Base-by-base conservation (phyloP, 202 grass and related monocot genomes). In the Bolboschoenoplectus hybrid region DNA sequence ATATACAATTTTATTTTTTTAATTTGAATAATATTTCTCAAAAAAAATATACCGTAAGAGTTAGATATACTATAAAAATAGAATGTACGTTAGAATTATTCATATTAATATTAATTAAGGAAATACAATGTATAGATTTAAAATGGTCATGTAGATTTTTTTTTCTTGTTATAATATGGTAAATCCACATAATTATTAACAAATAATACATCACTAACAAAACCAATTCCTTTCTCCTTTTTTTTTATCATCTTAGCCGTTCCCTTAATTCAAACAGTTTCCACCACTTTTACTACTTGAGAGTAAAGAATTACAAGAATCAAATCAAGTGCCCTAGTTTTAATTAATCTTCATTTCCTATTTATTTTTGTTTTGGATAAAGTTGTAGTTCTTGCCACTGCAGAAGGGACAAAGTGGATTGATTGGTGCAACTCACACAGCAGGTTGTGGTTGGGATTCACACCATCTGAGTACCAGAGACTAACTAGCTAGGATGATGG, bases 401-500 rank as follows among this genome's bases (percentile, higher is more conserved):
- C 41, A 13, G 13, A 43, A 80, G 75, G 43, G 75, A 80, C 53
- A 80, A 60, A 58, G 53, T 80, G 53, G 53, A 80, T 60, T 80
- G 75, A 60, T 80, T 80, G 75, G 53, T 57, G 51, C 14, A 58
- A 79, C 52, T 79, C 75, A 58, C 19, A 19, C 53, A n/a, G 26
- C 26, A 0, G 26, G 26, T 26, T 26, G 26, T 26, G 36, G 52
- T 80, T 80, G 75, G 75, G 75, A 80, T 80, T 60, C 75, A 80
- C 75, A 80, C 36, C 53, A 26, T 16, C 75, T 80, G 53, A 60
- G 35, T 20, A 41, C 14, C 61, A 80, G 74, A 50, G 14, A 10
- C 43, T 46, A 52, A 3, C 11, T 34, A 56, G 73, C 49, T 55
- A 77, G 26, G 10, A 52, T 67, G 35, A 16, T 67, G 41, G 51